Conservation (phyloP, 495 filamentous ascomycete genomes). For the Neurospora sp. region DNA sequence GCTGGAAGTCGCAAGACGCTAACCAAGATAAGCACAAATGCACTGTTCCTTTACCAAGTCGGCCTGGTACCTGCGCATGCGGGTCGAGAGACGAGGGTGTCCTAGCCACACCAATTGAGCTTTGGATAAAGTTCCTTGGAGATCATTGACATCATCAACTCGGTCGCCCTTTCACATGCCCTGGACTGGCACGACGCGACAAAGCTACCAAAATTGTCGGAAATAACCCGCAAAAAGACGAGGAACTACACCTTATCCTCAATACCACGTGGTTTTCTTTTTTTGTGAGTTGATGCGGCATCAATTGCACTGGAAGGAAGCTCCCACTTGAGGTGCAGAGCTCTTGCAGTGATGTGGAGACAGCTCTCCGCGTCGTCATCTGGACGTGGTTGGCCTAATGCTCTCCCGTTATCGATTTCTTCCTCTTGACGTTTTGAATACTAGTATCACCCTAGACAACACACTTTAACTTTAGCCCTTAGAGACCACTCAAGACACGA, state of each 20-base stretch:
- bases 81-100: not conserved
- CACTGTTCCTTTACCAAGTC: not conserved
- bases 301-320: not conserved
- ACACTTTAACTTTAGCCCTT: not conserved
- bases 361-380: not conserved
- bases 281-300: not conserved
- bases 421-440: not conserved
- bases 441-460: not conserved
- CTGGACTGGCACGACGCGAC: not conserved
- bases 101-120: not conserved
- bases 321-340: not conserved
- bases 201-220: not conserved
- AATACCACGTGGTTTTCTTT: not conserved
- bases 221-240: not conserved
- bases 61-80: not conserved
- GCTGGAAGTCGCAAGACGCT: not conserved
- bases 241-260: not conserved
- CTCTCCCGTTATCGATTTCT: not conserved
- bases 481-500: constrained; percentile 10
- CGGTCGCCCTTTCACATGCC: not conserved
- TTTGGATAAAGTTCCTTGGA: not conserved
- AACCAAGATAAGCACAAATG: not conserved
- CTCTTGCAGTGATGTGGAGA: not conserved
- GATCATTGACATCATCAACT: not conserved
- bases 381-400: not conserved